Base-by-base conservation (phyloP, 2,329 filamentous ascomycete genomes). In the Chaetomiaceae sp. region DNA sequence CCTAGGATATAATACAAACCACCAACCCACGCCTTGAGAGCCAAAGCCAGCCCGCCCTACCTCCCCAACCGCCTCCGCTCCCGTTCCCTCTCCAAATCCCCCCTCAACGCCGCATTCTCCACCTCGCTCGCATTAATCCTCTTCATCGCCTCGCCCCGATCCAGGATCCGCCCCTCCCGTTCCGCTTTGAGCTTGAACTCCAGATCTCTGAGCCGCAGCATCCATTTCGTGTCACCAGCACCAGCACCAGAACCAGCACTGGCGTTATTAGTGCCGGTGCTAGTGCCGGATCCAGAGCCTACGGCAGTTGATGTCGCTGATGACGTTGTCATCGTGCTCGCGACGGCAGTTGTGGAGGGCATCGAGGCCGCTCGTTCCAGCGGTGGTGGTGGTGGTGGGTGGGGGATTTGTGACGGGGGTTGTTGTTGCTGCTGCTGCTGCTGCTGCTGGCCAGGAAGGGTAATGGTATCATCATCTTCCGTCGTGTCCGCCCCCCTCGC, bases 111-210 rank as follows among this genome's bases (percentile, higher is more conserved):
- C 37, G 53, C 33, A 31, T 60, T 62, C 55, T 63, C 61, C 3
- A 35, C 51, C 53, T 63, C 61, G 30, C 53, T 60, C 13, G 56
- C 56, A 21, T 47, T 58, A 14, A 63, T 57, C 46, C 92, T 75
- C 70, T 90, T 86, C 48, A 88, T 75, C 23, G 92, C 92, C 20
- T 89, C 90, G 42, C 80, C 86, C 3, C 93, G 82, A 69, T 99
- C 93, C 51, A 95, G 74, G 47, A 95, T 74, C 39, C 93, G 75
- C 1, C 85, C 90, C 68, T 97, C 93, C 13, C 93, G 75, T 71
- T 99, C 93, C 40, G 87, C 84, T 67, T 96, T 95, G 16, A 99
- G 75, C 60, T 95, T 82, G 58, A 85, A 79, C 73, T 99, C 93
- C 59, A 97, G 73, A 65, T 97, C 91, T 51, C 89, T 83, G 30